Evolutionary conservation across 2,329 filamentous ascomycete genomes (phyloP).

Genomic region (Hypoxylon sp.): DNA sequence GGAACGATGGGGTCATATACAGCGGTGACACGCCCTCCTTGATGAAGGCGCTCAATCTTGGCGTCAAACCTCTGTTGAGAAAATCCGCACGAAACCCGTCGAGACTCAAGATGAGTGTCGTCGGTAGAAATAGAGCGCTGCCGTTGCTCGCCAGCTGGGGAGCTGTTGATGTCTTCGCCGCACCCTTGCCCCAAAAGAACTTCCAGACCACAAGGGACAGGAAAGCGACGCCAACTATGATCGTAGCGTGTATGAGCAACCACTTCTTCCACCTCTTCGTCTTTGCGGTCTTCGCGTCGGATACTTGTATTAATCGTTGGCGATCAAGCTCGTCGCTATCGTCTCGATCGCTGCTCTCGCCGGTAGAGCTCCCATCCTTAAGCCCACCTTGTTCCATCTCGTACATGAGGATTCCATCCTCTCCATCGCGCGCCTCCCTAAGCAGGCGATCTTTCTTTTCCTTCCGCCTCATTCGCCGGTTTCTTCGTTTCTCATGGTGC

Average conservation of each 20-base stretch:
- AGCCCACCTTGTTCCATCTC: slow-evolving; percentile 78
- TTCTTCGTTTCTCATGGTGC: slow-evolving; percentile 62
- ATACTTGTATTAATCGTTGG: slow-evolving; percentile 61
- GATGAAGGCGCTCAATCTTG: slow-evolving; percentile 81
- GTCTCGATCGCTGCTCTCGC: slow-evolving; percentile 71
- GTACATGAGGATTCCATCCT: slow-evolving; percentile 84
- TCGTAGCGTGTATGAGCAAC: slow-evolving; percentile 65
- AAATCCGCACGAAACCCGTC: slow-evolving; percentile 98
- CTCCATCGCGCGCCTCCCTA: slow-evolving; percentile 68
- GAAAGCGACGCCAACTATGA: slow-evolving; percentile 66
- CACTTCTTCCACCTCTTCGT: slow-evolving; percentile 65
- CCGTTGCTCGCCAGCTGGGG: slow-evolving; percentile 75
- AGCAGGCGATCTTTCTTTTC: slow-evolving; percentile 66
- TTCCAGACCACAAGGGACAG: slow-evolving; percentile 70
- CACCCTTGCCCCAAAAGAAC: slow-evolving; percentile 62
- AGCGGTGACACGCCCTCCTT: slow-evolving; percentile 86
- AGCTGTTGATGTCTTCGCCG: slow-evolving; percentile 42
- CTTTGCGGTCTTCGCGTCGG: slow-evolving; percentile 61
- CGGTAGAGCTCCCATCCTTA: slow-evolving; percentile 73
- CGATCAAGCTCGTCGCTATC: slow-evolving; percentile 70
- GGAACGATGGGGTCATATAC: slow-evolving; percentile 95
- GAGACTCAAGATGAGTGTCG: slow-evolving; percentile 91
- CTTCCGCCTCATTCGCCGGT: slow-evolving; percentile 62
- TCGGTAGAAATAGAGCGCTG: slow-evolving; percentile 88
- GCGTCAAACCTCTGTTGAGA: slow-evolving; percentile 83